Base-by-base conservation (phyloP, 805 yeast species). In the Saturnispora ahearnii region DNA sequence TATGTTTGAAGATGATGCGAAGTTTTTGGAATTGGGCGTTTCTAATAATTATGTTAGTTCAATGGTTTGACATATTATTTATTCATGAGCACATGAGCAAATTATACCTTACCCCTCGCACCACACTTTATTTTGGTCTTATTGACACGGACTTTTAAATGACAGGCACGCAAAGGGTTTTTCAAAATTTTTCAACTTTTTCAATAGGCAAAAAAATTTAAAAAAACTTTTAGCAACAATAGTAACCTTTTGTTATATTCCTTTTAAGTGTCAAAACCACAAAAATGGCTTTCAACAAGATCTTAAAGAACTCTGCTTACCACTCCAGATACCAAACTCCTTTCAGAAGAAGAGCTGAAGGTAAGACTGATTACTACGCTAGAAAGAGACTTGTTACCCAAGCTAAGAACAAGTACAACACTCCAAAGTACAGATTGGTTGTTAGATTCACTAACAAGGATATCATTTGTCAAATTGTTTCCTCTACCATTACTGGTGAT, bases 371-470 rank as follows among this genome's bases (percentile, higher is more conserved):
- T 76, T 93, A 90, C 95, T 93, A 90, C 84, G 96, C 93, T 76
- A 90, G 99, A 84, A 93, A 93, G 96, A 89, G 98, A 81, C 81
- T 93, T 72, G 93, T 93, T 70, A 81, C 97, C 69, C 99, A 93
- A 81, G 96, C 91, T 93, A 93, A 93, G 90, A 96, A 96, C 73
- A 93, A 93, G 82, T 93, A 93, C 95, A 84, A 82, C 85, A 73
- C 96, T 71, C 99, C 99, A 78, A 93, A 93, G 82, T 93, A 91
- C 87, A 90, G 99, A 84, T 82, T 93, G 70, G 99, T 93, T 62
- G 97, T 93, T 62, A 89, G 99, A 82, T 87, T 93, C 93, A 88
- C 99, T 82, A 91, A 93, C 96, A 89, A 82, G 78, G 98, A 93
- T 79, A 90, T 93, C 81, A 88, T 91, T 74, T 89, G 95, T 72